Evolutionary conservation across 768 basidiomycete species (phyloP).

Genomic region (Termitomyces sp.): DNA sequence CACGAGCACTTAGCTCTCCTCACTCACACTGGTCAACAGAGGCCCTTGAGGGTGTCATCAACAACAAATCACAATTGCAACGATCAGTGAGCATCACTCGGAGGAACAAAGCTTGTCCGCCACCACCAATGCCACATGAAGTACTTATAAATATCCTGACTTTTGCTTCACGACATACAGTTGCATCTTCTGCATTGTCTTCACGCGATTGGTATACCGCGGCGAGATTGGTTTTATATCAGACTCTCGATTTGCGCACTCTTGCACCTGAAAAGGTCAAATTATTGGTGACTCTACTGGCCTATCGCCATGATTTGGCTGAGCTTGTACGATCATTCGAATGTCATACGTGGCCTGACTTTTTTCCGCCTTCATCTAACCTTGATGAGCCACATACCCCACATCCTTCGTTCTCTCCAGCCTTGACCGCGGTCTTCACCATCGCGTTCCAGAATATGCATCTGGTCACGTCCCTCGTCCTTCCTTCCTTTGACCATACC

Average conservation of each 20-base stretch:
- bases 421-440: conserved; percentile 36
- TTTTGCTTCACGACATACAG: conserved; percentile 24
- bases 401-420: conserved; percentile 12
- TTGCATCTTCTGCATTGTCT: conserved; percentile 25
- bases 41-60: conserved; percentile 14
- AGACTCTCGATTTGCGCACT: conserved; percentile 26
- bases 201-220: conserved; percentile 29
- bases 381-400: background rate
- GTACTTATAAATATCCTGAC: conserved; percentile 28
- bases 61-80: background rate
- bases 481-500: conserved; percentile 37
- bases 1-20: conserved; percentile 32
- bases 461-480: conserved; percentile 31
- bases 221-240: conserved; percentile 27
- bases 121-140: conserved; percentile 25
- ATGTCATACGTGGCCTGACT: conserved; percentile 38
- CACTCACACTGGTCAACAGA: conserved; percentile 25
- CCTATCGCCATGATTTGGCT: conserved; percentile 32
- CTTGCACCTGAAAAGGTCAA: conserved; percentile 25
- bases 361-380: conserved; percentile 21
- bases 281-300: conserved; percentile 29
- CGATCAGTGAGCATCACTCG: conserved; percentile 5
- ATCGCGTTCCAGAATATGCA: conserved; percentile 42
- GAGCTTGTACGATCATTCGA: conserved; percentile 33
- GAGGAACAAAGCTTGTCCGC: background rate